Base-by-base conservation (phyloP, 2,329 filamentous ascomycete genomes). In the Fusarium lateritium region DNA sequence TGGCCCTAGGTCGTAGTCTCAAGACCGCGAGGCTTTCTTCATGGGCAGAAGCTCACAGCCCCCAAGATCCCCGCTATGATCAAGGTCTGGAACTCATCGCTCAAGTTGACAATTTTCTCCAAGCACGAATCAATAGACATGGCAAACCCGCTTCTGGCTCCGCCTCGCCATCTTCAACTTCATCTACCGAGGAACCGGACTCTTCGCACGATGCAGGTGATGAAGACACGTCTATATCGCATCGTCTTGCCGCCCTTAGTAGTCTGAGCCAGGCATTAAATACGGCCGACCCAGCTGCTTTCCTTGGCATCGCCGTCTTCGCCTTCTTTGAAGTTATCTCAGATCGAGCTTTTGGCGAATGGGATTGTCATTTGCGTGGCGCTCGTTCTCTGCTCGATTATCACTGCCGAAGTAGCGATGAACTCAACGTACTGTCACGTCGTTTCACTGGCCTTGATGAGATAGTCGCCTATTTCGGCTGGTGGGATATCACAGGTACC, bases 261-360 rank as follows among this genome's bases (percentile, higher is more conserved):
- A 77, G 78, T 17, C 75, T 83, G 13, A 82, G 78, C 58, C 75
- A 78, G 40, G 78, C 79, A 7, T 73, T 83, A 4, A 76, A 77
- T 33, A 79, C 76, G 0, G 80, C 79, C 3, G 78, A 83, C 34
- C 81, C 81, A 0, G 76, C 82, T 49, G 81, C 81, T 0, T 75
- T 83, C 10, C 75, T 83, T 6, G 81, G 80, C 2, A 83, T 83
- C 19, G 81, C 81, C 0, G 80, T 79, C 0, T 83, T 83, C 62
- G 81, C 81, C 1, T 79, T 83, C 34, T 80, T 83, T 26, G 81
- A 83, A 14, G 81, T 83, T 0, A 79, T 83, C 0, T 82, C 77
- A 39, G 80, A 82, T 31, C 77, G 79, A 0, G 75, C 79, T 0
- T 83, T 83, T 54, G 78, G 78, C 1, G 74, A 78, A 47, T 78